Conservation (phyloP, 1,139 yeast species). For the Saccharomyces uvarum region DNA sequence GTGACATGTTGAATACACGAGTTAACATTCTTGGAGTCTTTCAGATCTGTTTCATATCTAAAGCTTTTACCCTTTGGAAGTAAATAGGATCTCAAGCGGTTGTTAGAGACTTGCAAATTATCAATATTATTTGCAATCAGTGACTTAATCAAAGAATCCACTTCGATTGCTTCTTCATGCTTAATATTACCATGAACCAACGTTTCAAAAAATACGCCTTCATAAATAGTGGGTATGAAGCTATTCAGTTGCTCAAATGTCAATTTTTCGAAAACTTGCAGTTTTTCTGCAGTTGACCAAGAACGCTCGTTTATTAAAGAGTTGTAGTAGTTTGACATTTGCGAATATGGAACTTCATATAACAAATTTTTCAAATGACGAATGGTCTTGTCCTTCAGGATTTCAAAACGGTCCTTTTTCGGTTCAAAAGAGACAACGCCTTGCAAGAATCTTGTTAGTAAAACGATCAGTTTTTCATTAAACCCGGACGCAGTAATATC, state of each 20-base stretch:
- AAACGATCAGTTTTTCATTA: slow-evolving; percentile 65
- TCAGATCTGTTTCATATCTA: slow-evolving; percentile 46
- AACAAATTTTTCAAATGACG: slow-evolving; percentile 65
- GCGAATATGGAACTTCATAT: slow-evolving; percentile 68
- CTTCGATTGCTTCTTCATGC: slow-evolving; percentile 45
- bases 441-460: slow-evolving; percentile 53
- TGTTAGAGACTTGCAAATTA: slow-evolving; percentile 32
- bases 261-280: slow-evolving; percentile 43
- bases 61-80: slow-evolving; percentile 40
- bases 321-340: slow-evolving; percentile 56
- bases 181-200: slow-evolving; percentile 74
- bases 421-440: slow-evolving; percentile 50
- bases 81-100: slow-evolving; percentile 44
- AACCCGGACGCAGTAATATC: slow-evolving; percentile 66
- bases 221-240: slow-evolving; percentile 43
- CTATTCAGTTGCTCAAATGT: slow-evolving; percentile 43
- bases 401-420: slow-evolving; percentile 50
- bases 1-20: slow-evolving; percentile 76
- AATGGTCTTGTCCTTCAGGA: slow-evolving; percentile 54
- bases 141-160: slow-evolving; percentile 38
- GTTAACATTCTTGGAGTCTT: slow-evolving; percentile 68
- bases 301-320: slow-evolving; percentile 62
- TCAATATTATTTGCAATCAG: slow-evolving; percentile 21
- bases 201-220: slow-evolving; percentile 50
- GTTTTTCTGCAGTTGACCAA: slow-evolving; percentile 57